A percentile compares a stretch with the other conserved stretches of the same genome.
phyloP scores from a whole-genome alignment of 2,329 filamentous ascomycete species.

The Bimuria novae-zelandiae region DNA sequence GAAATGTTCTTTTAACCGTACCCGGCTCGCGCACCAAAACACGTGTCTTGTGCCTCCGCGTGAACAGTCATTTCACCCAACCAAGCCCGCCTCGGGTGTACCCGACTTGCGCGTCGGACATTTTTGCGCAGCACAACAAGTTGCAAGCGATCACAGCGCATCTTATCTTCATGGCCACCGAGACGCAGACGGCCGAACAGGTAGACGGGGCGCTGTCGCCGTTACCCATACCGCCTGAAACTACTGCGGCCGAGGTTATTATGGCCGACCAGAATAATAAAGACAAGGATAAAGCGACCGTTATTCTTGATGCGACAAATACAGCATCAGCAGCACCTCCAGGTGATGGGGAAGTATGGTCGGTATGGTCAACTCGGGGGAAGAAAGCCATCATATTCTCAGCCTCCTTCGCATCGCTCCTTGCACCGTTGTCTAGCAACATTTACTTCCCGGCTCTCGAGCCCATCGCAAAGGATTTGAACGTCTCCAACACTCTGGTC shows the following conservation, averaged over 20 bases:
- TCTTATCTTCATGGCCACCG: too few species aligned
- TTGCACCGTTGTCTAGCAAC: background rate
- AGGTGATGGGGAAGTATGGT: background rate
- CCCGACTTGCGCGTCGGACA: too few species aligned
- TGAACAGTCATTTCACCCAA: too few species aligned
- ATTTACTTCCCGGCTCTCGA: constrained; percentile 10
- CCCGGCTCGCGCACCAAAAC: too few species aligned
- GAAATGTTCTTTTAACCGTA: too few species aligned
- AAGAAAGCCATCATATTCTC: background rate
- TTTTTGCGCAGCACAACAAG: too few species aligned
- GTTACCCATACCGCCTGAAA: background rate
- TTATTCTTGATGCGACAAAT: background rate
- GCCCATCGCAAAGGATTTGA: background rate
- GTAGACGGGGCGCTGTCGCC: background rate
- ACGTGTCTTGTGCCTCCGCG: too few species aligned
- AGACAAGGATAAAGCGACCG: background rate
- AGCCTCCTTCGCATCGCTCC: background rate
- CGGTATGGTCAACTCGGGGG: background rate
- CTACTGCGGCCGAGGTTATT: background rate
- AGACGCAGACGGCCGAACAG: background rate
- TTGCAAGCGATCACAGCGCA: too few species aligned
- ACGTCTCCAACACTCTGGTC: constrained; percentile 1
- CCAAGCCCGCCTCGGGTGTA: too few species aligned
- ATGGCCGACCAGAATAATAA: background rate
- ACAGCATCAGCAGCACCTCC: background rate